A percentile compares a stretch with the other conserved stretches of the same genome.
Conservation (phyloP, 805 yeast genomes). For the Debaryomyces hansenii region DNA sequence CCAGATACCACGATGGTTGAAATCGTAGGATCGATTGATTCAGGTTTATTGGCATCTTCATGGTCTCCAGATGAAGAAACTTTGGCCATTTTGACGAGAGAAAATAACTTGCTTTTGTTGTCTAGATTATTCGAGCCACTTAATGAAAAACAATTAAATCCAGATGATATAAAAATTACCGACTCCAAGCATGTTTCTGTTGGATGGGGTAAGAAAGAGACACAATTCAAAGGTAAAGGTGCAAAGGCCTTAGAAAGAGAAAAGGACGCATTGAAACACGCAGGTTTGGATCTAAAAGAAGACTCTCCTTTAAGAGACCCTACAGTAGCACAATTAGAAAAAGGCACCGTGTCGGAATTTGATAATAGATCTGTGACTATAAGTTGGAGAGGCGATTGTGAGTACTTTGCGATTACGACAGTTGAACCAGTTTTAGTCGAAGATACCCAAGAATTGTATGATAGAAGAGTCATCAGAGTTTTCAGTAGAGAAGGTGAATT, state of each 20-base stretch:
- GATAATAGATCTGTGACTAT: conserved; percentile 54
- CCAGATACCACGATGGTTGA: conserved; percentile 61
- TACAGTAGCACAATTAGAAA: conserved; percentile 73
- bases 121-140: conserved; percentile 80
- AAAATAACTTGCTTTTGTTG: conserved; percentile 60
- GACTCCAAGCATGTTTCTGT: conserved; percentile 85
- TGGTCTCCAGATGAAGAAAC: conserved; percentile 96
- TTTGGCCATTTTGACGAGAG: conserved; percentile 64
- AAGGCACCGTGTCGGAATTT: conserved; percentile 57
- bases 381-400: conserved; percentile 97
- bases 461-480: conserved; percentile 79
- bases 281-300: conserved; percentile 67
- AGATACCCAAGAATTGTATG: conserved; percentile 33
- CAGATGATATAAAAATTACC: conserved; percentile 58
- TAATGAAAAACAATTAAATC: conserved; percentile 56
- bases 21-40: conserved; percentile 82
- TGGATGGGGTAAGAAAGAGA: conserved; percentile 98
- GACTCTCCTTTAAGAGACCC: conserved; percentile 75
- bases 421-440: conserved; percentile 52
- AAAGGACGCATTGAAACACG: conserved; percentile 52
- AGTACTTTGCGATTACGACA: conserved; percentile 68
- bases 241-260: conserved; percentile 77
- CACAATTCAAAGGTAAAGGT: conserved; percentile 95
- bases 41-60: conserved; percentile 64
- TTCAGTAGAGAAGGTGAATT: conserved; percentile 76